Base-by-base conservation (phyloP, 331 rosid genomes). In the Telfairia occidentalis region DNA sequence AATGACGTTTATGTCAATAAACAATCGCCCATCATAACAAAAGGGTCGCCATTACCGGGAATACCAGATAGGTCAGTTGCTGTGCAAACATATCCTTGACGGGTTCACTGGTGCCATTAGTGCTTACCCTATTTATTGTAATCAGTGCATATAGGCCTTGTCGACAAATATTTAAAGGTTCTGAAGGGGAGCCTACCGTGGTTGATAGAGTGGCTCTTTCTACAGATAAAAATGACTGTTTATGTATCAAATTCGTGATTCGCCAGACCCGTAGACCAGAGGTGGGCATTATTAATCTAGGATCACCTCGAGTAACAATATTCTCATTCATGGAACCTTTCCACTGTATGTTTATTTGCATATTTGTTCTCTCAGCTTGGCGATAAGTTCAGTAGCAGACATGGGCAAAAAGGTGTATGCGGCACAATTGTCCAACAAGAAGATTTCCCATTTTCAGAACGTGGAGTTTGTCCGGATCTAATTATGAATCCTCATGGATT, bases 401-500 rank as follows among this genome's bases (percentile, higher is more conserved):
- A 94, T 78, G 98, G 98, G 78, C 98, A 94, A 85, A 94, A 94
- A 84, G 98, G 98, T 80, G 98, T 94, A 75, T 89, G 95, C 79
- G 98, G 98, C 73, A 94, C 96, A 57, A 88, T 94, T 81, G 91
- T 94, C 77, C 95, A 82, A 67, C 98, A 94, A 85, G 98, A 94
- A 84, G 98, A 94, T 80, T 91, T 94, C 35, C 98, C 98, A 2
- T 94, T 94, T 86, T 88, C 96, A 43, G 98, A 94, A 83, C 89
- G 91, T 80, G 98, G 98, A 86, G 87, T 94, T 76, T 94, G 98
- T 83, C 97, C 98, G 3, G 98, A 94, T 83, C 82, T 94, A 77
- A 94, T 94, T 64, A 94, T 94, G 98, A 94, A 94, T 74, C 98
- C 97, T 78, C 98, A 94, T 81, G 98, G 98, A 78, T 94, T 94